phyloP scores from a whole-genome alignment of 2,329 filamentous ascomycete genomes.

The Penicillium sp. region DNA sequence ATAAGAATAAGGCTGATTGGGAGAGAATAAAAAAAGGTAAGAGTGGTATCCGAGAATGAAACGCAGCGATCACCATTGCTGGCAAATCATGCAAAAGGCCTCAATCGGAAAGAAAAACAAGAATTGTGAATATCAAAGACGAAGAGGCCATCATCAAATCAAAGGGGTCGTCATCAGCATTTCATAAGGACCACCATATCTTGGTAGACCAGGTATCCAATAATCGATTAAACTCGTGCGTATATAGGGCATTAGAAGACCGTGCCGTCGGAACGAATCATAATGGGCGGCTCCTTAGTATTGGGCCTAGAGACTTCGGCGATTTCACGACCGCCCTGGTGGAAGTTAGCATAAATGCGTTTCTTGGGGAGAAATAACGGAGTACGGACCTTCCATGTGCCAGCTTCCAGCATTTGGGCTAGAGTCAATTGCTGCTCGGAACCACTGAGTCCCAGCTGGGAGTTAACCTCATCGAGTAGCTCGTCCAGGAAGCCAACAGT shows the following conservation, averaged over 20 bases:
- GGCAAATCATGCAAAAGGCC: constrained; percentile 14
- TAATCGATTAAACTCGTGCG: constrained; percentile 21
- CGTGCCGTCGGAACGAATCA: constrained; percentile 94
- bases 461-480: constrained; percentile 67
- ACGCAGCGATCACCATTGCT: constrained; percentile 9
- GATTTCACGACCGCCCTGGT: constrained; percentile 83
- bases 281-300: constrained; percentile 92
- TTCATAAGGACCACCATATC: constrained; percentile 29
- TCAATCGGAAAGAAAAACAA: constrained; percentile 7
- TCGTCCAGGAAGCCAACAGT: constrained; percentile 74
- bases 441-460: constrained; percentile 65
- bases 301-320: constrained; percentile 94
- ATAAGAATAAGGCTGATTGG: constrained; percentile 1
- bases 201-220: constrained; percentile 28
- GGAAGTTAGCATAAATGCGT: constrained; percentile 30
- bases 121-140: constrained; percentile 9
- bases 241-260: constrained; percentile 66
- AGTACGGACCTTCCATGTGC: constrained; percentile 86
- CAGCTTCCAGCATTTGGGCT: constrained; percentile 89
- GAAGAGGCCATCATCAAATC: not conserved
- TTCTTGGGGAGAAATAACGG: not conserved
- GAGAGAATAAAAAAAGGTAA: not conserved
- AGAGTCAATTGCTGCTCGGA: constrained; percentile 66
- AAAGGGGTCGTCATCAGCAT: constrained; percentile 28
- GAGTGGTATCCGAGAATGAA: constrained; percentile 19